A percentile compares a stretch with the other conserved stretches of the same genome.
These are phyloP conservation scores for Ceratobasidium sp. DNA, from an alignment of 1,284 basidiomycete species.

Conservation along the genomic window DNA sequence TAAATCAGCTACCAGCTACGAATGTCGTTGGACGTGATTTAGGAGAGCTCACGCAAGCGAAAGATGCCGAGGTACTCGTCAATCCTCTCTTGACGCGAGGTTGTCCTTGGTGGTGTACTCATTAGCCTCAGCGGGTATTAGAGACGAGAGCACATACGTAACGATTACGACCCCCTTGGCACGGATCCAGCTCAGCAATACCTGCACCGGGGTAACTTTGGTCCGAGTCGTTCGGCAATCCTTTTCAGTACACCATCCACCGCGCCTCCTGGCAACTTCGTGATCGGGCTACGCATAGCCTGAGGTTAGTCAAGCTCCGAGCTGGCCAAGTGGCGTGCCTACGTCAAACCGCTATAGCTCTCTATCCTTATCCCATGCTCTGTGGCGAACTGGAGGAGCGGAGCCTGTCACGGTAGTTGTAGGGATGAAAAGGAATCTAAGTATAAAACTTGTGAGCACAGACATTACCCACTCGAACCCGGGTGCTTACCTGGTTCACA, in stretches of 20 bases:
- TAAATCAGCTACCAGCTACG: too few species aligned
- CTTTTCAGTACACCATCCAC: constrained; percentile 66
- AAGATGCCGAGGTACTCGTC: constrained; percentile 70
- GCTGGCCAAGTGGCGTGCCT: constrained; percentile 40
- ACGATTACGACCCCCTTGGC: constrained; percentile 71
- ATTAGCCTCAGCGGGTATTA: not conserved
- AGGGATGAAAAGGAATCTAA: constrained; percentile 72
- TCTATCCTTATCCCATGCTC: constrained; percentile 69
- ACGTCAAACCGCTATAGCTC: constrained; percentile 72
- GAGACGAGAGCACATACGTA: constrained; percentile 55
- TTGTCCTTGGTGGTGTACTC: constrained; percentile 57
- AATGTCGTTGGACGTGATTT: too few species aligned
- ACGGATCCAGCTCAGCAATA: constrained; percentile 71
- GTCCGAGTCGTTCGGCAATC: constrained; percentile 61
- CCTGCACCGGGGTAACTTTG: constrained; percentile 64
- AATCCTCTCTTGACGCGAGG: constrained; percentile 66
- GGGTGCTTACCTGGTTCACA: constrained; percentile 66
- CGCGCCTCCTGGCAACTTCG: constrained; percentile 65
- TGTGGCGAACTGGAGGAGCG: constrained; percentile 63
- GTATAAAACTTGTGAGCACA: too few species aligned
- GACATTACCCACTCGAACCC: too few species aligned
- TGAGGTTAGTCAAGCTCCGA: not conserved
- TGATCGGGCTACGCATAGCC: constrained; percentile 61
- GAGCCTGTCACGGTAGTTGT: constrained; percentile 64
- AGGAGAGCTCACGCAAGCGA: constrained; percentile 65